Base-by-base conservation (phyloP, 176 grass and related monocot genomes). In the Oryza glaberrima region DNA sequence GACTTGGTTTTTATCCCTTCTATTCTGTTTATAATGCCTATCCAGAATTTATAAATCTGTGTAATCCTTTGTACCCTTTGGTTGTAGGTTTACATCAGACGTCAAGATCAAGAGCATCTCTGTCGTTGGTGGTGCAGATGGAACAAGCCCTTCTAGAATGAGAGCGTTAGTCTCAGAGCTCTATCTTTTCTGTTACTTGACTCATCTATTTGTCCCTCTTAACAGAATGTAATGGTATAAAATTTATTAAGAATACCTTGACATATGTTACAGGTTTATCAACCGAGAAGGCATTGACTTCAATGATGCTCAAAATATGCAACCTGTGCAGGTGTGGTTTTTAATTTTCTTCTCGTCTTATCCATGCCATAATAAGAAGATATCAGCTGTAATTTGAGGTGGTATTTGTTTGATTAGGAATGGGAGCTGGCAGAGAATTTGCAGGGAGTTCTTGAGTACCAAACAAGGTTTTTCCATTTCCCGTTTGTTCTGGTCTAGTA, bases 91-190 rank as follows among this genome's bases (percentile, higher is more conserved):
- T 90, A 99, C 96, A 73, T 94, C 91, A 49, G 96, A 99, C 84
- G 93, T 99, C 72, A 99, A 99, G 82, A 96, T 99, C 75, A 99
- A 99, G 82, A 96, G 93, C 78, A 99, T 99, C 82, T 92, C 96
- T 79, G 52, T 99, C 79, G 86, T 99, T 89, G 96, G 96, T 82
- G 96, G 96, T 82, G 81, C 90, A 81, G 96, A 91, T 63, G 96
- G 93, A 79, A 92, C 93, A 82, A 96, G 93, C 76, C 96, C 96
- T 77, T 94, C 93, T 79, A 99, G 81, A 90, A 96, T 99, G 96
- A 92, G 91, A 96, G 96, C 90, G 96, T 99, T 90, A 88, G 88
- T 75, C 88, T 78, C 72, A 14, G 47, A 85, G 4, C 32, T 78
- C 22, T 26, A 35, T 6, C 26, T 69, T 77, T 46, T 69, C 6